Evolutionary conservation across 768 basidiomycete species (phyloP).

Genomic region (Pleurotus tuber-regium): DNA sequence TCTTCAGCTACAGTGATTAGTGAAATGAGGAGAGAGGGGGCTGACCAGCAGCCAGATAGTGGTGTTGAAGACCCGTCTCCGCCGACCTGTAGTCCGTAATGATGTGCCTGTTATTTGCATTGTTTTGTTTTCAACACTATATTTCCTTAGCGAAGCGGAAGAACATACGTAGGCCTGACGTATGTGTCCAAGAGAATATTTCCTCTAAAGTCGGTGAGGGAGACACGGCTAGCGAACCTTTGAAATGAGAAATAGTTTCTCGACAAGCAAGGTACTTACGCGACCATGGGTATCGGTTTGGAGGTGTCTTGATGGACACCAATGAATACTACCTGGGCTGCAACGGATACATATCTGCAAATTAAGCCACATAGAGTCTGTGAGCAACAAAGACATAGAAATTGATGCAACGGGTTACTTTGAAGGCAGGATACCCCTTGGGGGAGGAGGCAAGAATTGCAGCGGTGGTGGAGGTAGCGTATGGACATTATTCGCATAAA

Average conservation of each 20-base stretch:
- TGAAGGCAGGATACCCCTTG: neutral
- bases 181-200: constrained; percentile 43
- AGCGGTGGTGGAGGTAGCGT: neutral
- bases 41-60: constrained; percentile 39
- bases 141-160: neutral
- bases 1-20: neutral
- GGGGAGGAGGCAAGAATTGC: neutral
- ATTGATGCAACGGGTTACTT: too few relatives aligned
- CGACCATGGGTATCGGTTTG: constrained; percentile 46
- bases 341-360: constrained; percentile 45
- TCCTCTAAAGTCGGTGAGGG: constrained; percentile 48
- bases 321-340: constrained; percentile 41
- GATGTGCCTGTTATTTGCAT: constrained; percentile 35
- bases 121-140: neutral
- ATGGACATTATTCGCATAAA: neutral
- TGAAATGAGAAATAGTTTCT: too few relatives aligned
- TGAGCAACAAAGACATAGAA: too few relatives aligned
- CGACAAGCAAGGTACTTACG: constrained; percentile 35
- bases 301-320: constrained; percentile 22
- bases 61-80: constrained; percentile 43
- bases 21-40: neutral
- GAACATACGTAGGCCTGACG: constrained; percentile 52
- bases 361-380: too few relatives aligned
- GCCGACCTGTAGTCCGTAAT: constrained; percentile 45
- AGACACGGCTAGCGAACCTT: constrained; percentile 55